Base-by-base conservation (phyloP, 192 early-diverging fungal genomes). In the Rhizophlyctis rosea region DNA sequence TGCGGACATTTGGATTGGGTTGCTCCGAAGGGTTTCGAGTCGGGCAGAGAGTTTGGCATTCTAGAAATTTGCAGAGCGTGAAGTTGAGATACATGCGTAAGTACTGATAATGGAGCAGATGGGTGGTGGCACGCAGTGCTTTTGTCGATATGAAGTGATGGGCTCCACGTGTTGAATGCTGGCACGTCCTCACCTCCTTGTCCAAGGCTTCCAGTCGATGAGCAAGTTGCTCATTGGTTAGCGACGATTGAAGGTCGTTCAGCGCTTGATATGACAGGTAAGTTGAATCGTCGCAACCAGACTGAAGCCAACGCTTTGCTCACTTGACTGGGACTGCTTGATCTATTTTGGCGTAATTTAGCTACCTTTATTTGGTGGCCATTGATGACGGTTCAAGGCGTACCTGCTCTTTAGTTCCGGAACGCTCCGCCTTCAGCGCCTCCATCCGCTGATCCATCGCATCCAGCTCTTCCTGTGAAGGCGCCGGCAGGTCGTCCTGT, bases 401-500 rank as follows among this genome's bases (percentile, higher is more conserved):
- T 35, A 65, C 62, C 63, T 62, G 50, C 59, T 69, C 55, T 18
- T 36, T 61, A 4, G 57, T 30, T 11, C 56, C 28, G 0, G 4
- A 14, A 57, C 39, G 47, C 44, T 78, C 47, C 30, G 49, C 64
- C 59, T 68, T 75, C 16, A 62, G 44, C 21, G n/a, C 50, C 4
- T 50, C 58, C 3, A 70, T 32, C 54, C 67, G 34, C 21, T 35
- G 49, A 51, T 69, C 69, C 57, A 79, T 57, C 16, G 16, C 32
- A 34, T 72, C 73, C 31, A 75, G 47, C 28, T 58, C 34, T 23
- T 59, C 59, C 28, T 64, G 62, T 50, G 72, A 64, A 25, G 62
- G 67, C 21, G 48, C 53, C 50, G 68, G 63, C 18, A 57, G 44
- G 27, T 66, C 64, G 35, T 70, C 68, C 64, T 74, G 64, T 29